Evolutionary conservation across 345 rosid genomes (phyloP), one percentile per base, ranked within the genome.

Genomic region (Salix arbutifolia): DNA sequence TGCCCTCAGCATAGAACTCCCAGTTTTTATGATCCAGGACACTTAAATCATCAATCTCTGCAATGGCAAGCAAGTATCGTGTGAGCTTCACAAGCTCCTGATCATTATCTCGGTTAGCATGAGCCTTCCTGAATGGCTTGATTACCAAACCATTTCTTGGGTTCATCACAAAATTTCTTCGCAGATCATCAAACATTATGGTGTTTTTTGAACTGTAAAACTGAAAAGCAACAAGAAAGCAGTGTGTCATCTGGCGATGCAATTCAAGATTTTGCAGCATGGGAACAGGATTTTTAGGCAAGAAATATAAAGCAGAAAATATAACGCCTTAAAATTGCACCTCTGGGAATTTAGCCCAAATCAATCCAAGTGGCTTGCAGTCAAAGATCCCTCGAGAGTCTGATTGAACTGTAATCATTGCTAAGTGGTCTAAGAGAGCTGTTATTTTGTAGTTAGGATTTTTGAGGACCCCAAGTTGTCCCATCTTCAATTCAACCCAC

Each of bases 401-500:
- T 70, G 98, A 89, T 75, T 91, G 97, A 72, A 96, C 99, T 1
- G 96, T 93, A 78, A 96, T 96, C 99, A 93, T 93, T 25, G 96
- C 98, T 79, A 89, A 78, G 85, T 90, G 94, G 81, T 96, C 99
- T 4, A 91, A 89, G 83, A 96, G 98, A 1, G 98, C 96, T 9
- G 97, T 93, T 83, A 96, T 88, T 85, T 96, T 96, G 88, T 96
- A 93, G 85, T 88, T 88, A 1, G 95, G 92, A 83, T 96, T 91
- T 84, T 76, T 83, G 28, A 96, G 87, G 25, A 93, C 98, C 62
- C 99, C 97, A n/a, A 96, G 94, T 79, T 96, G 94, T 82, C 80
- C 94, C 99, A 96, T 96, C 90, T 96, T 96, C 87, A 96, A 75
- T 84, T 92, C 99, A 82, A 96, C 94, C 99, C 98, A 91, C 84